Evolutionary conservation across 2,329 filamentous ascomycete species (phyloP).

Genomic region (Penicillium rolfsii): DNA sequence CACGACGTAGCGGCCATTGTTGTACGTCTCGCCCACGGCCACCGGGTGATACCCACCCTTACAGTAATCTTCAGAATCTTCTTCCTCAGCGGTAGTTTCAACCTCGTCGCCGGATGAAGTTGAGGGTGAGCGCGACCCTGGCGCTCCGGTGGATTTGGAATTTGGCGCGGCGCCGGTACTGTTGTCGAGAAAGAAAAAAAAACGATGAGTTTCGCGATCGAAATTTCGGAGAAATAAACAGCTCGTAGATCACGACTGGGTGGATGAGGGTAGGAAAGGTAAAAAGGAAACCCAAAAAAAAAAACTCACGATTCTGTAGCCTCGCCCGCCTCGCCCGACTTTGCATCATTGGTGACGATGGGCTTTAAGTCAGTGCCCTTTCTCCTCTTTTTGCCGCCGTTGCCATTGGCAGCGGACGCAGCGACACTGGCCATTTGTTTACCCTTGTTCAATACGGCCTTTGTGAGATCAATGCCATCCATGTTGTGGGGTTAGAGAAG

Average conservation of each 20-base stretch:
- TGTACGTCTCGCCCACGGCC: conserved; percentile 91
- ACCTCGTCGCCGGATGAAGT: conserved; percentile 78
- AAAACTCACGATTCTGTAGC: conserved; percentile 49
- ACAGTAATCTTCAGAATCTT: conserved; percentile 99
- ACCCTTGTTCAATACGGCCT: conserved; percentile 67
- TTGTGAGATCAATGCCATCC: conserved; percentile 67
- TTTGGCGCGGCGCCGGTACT: conserved; percentile 20
- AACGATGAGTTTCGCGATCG: not conserved
- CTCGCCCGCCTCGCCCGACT: conserved; percentile 46
- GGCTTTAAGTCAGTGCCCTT: conserved; percentile 67
- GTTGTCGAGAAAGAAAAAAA: not conserved
- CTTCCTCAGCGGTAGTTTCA: conserved; percentile 95
- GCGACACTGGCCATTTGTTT: conserved; percentile 62
- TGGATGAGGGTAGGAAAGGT: not conserved
- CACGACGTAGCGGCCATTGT: conserved; percentile 94
- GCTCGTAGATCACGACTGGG: not conserved
- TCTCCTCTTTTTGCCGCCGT: conserved; percentile 65
- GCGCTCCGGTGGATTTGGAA: conserved; percentile 47
- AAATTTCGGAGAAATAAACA: not conserved
- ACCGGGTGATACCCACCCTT: conserved; percentile 99
- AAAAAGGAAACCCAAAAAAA: conserved; percentile 13
- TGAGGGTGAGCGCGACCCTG: conserved; percentile 73
- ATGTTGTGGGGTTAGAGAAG: conserved; percentile 47
- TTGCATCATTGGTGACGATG: conserved; percentile 66
- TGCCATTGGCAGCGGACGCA: conserved; percentile 55